Evolutionary conservation across 179 eudicot species (phyloP).

Genomic region (Beta corolliflora): DNA sequence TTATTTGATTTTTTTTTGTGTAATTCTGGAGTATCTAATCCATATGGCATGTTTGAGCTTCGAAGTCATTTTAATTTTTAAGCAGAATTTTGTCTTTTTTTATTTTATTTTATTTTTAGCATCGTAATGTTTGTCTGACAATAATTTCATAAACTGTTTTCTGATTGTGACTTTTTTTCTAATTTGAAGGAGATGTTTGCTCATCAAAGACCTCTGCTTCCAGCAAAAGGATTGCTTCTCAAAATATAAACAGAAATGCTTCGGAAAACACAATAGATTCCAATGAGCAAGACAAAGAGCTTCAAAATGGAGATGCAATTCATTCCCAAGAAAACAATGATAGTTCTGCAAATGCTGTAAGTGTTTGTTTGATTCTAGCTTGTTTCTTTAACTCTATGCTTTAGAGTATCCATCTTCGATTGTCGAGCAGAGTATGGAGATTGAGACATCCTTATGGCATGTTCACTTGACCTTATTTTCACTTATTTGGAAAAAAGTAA

Average conservation of each 20-base stretch:
- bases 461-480: too few relatives aligned
- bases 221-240: slow-evolving; percentile 42
- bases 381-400: slow-evolving; percentile 8
- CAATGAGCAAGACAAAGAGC: slow-evolving; percentile 51
- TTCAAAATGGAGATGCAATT: slow-evolving; percentile 39
- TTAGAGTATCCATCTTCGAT: slow-evolving; percentile 2
- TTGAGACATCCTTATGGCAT: background rate
- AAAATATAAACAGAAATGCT: slow-evolving; percentile 43
- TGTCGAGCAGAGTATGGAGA: background rate
- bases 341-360: slow-evolving; percentile 40
- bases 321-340: slow-evolving; percentile 36
- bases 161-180: slow-evolving; percentile 11
- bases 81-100: background rate
- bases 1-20: background rate
- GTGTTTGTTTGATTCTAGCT: slow-evolving; percentile 16
- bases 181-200: slow-evolving; percentile 45
- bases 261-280: slow-evolving; percentile 48
- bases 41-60: background rate
- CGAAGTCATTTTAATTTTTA: background rate
- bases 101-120: background rate
- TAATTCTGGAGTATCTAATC: background rate
- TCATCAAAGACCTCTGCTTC: slow-evolving; percentile 39
- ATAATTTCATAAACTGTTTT: background rate
- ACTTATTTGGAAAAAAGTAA: too few relatives aligned
- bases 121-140: background rate